Evolutionary conservation across 2,329 filamentous ascomycete species (phyloP).

Genomic region (Fusarium algeriense): DNA sequence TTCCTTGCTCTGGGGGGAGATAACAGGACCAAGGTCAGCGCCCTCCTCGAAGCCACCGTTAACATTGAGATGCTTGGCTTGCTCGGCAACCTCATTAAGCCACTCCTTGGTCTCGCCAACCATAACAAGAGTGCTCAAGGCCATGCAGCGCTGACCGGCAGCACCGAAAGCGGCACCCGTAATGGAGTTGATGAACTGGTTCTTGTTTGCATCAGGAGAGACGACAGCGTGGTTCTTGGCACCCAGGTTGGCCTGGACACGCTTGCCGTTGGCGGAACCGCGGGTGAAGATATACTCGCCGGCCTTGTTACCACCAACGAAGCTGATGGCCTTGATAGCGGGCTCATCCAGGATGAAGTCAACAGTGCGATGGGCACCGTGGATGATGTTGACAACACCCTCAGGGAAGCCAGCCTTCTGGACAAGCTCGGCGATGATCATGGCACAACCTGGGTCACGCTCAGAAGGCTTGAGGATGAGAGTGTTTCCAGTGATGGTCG

Average conservation of each 20-base stretch:
- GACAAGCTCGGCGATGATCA: conserved; percentile 86
- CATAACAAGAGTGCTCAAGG: conserved; percentile 84
- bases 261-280: conserved; percentile 86
- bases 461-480: conserved; percentile 88
- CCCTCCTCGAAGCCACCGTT: conserved; percentile 86
- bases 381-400: conserved; percentile 85
- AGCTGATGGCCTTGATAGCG: conserved; percentile 86
- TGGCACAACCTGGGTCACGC: conserved; percentile 84
- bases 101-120: conserved; percentile 88
- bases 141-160: conserved; percentile 89
- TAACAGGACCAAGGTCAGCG: conserved; percentile 84
- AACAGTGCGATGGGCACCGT: conserved; percentile 83
- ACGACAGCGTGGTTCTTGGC: conserved; percentile 91
- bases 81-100: conserved; percentile 81
- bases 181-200: conserved; percentile 87
- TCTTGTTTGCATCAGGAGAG: conserved; percentile 89
- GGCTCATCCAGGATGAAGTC: conserved; percentile 90
- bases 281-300: conserved; percentile 87
- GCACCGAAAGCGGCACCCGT: conserved; percentile 87
- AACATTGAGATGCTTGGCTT: conserved; percentile 78
- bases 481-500: conserved; percentile 86
- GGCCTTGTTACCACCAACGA: conserved; percentile 88
- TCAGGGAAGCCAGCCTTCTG: conserved; percentile 85
- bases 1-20: conserved; percentile 81
- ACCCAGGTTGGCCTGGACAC: conserved; percentile 87